phyloP scores from a whole-genome alignment of 495 filamentous ascomycete genomes.

The Penicillium flavigenum region DNA sequence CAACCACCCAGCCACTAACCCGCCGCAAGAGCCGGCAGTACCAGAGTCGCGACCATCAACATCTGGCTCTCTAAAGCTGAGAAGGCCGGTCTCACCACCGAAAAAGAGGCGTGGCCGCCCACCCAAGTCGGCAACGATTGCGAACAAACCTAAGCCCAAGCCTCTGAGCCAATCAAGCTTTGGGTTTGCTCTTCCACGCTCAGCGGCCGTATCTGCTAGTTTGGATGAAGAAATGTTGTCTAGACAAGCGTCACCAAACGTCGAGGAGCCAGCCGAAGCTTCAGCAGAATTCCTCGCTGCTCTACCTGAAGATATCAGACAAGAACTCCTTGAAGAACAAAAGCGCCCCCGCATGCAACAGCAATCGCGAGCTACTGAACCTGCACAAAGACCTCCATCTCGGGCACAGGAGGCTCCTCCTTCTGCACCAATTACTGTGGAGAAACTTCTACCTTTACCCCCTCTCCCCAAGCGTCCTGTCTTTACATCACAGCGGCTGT shows the following conservation, averaged over 20 bases:
- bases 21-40: constrained; percentile 24
- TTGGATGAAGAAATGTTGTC: constrained; percentile 11
- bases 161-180: constrained; percentile 69
- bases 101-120: constrained; percentile 58
- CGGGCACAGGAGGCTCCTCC: constrained; percentile 14
- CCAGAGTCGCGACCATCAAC: constrained; percentile 52
- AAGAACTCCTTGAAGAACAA: constrained; percentile 74
- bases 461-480: constrained; percentile 57
- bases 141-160: constrained; percentile 42
- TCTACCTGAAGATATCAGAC: constrained; percentile 75
- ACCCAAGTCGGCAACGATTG: constrained; percentile 36
- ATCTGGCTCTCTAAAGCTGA: constrained; percentile 35
- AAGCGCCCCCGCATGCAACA: constrained; percentile 54
- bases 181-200: constrained; percentile 54
- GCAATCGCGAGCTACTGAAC: constrained; percentile 35
- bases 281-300: constrained; percentile 76
- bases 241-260: constrained; percentile 21
- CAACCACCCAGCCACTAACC: constrained; percentile 18
- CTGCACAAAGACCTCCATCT: constrained; percentile 17
- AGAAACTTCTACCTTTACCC: constrained; percentile 49
- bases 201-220: constrained; percentile 18
- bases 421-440: constrained; percentile 3
- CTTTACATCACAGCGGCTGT: constrained; percentile 64
- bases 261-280: constrained; percentile 43
- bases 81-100: constrained; percentile 54